Evolutionary conservation across 2,329 filamentous ascomycete genomes (phyloP).

Genomic region (Fusarium piperis): DNA sequence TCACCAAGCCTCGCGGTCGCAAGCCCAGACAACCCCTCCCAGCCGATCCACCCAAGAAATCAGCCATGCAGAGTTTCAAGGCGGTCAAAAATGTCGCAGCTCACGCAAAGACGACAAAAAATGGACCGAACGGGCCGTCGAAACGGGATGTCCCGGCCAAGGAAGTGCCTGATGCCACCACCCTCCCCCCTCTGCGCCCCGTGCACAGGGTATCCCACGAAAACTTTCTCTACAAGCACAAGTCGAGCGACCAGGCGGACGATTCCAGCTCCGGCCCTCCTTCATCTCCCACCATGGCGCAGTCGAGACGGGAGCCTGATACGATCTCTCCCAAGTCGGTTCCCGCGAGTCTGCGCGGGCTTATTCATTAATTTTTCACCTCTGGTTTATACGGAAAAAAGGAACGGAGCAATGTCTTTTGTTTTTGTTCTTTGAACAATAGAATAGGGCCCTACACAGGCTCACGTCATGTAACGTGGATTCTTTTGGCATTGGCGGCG

Average conservation of each 20-base stretch:
- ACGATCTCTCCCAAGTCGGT: conserved; percentile 57
- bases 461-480: conserved; percentile 20
- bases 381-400: background rate
- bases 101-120: conserved; percentile 33
- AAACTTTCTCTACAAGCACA: conserved; percentile 24
- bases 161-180: background rate
- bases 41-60: conserved; percentile 53
- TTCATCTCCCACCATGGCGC: conserved; percentile 32
- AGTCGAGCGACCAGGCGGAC: conserved; percentile 18
- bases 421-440: background rate
- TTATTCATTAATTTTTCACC: conserved; percentile 46
- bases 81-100: conserved; percentile 32
- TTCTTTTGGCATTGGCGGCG: conserved; percentile 29
- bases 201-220: conserved; percentile 24
- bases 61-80: conserved; percentile 51
- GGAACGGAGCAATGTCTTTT: background rate
- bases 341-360: conserved; percentile 52
- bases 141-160: conserved; percentile 6
- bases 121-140: background rate
- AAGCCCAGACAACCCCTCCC: conserved; percentile 47
- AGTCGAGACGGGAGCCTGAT: conserved; percentile 35
- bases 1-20: conserved; percentile 45
- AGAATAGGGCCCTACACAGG: background rate
- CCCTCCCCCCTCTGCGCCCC: conserved; percentile 41
- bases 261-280: conserved; percentile 11